Percentiles rank a stretch among this genome's conserved stretches.
phyloP scores from a whole-genome alignment of 2,329 filamentous ascomycete species.

The Thermomyces lanuginosus region DNA sequence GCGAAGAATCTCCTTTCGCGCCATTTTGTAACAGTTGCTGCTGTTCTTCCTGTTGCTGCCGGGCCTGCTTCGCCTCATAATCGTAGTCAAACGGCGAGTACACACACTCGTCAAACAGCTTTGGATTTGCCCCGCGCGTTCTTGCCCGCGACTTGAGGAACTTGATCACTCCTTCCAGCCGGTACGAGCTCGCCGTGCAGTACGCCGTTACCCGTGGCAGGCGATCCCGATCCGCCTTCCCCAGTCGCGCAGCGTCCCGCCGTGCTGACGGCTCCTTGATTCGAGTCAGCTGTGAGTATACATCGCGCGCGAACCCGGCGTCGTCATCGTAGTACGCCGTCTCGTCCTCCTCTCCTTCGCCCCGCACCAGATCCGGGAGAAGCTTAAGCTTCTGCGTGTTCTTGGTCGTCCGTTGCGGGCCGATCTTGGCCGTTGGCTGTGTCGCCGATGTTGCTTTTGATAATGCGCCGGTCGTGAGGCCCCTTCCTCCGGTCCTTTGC shows the following conservation, averaged over 20 bases:
- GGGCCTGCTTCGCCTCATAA: slow-evolving; percentile 29
- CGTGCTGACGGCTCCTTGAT: slow-evolving; percentile 94
- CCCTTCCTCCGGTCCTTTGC: too few relatives aligned
- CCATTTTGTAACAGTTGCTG: too few relatives aligned
- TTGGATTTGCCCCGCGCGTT: slow-evolving; percentile 64
- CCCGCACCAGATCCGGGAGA: slow-evolving; percentile 76
- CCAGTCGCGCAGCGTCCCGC: slow-evolving; percentile 76
- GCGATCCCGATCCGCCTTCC: slow-evolving; percentile 78
- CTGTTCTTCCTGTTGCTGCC: slow-evolving; percentile 14
- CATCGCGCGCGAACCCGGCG: slow-evolving; percentile 83
- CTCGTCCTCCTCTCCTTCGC: slow-evolving; percentile 64
- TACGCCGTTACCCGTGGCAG: slow-evolving; percentile 90
- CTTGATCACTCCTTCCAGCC: slow-evolving; percentile 74
- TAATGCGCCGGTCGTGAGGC: slow-evolving; percentile 53
- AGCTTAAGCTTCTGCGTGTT: slow-evolving; percentile 94
- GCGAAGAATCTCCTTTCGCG: too few relatives aligned
- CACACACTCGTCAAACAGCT: slow-evolving; percentile 92
- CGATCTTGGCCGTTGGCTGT: slow-evolving; percentile 52
- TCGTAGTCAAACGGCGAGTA: slow-evolving; percentile 85
- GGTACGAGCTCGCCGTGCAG: slow-evolving; percentile 83
- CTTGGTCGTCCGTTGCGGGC: slow-evolving; percentile 86
- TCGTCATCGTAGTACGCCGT: too few relatives aligned
- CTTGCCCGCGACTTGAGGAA: slow-evolving; percentile 76
- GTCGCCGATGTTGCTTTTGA: slow-evolving; percentile 26
- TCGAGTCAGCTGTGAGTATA: slow-evolving; percentile 92